Evolutionary conservation across 441 rosid species (phyloP).

Genomic region (Aleurites moluccanus): DNA sequence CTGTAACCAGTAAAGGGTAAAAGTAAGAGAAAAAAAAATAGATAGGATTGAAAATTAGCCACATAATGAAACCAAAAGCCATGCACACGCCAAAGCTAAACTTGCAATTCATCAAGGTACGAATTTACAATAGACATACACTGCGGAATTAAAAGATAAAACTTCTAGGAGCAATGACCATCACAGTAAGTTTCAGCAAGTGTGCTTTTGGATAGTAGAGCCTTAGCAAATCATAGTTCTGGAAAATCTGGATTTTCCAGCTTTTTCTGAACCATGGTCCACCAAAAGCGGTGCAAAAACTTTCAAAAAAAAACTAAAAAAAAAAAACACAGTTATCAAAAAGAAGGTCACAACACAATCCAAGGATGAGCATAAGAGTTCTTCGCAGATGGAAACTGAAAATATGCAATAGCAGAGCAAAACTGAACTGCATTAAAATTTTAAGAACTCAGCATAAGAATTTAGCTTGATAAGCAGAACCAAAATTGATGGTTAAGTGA

Average conservation of each 20-base stretch:
- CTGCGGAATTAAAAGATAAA: neutral
- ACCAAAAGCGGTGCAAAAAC: too few relatives aligned
- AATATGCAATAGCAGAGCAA: neutral
- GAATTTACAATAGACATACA: neutral
- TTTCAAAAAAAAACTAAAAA: too few relatives aligned
- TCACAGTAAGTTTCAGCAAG: neutral
- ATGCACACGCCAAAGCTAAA: conserved; percentile 14
- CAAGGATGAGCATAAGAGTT: neutral
- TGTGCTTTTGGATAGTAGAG: too few relatives aligned
- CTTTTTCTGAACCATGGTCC: too few relatives aligned
- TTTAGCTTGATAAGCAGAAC: neutral
- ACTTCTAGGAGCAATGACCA: neutral
- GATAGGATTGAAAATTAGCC: neutral
- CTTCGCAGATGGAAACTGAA: neutral
- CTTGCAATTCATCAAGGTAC: neutral
- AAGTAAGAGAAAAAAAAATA: conserved; percentile 2
- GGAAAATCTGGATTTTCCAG: too few relatives aligned
- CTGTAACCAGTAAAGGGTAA: conserved; percentile 39
- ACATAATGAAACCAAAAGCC: neutral
- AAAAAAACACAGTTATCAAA: too few relatives aligned
- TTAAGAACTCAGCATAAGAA: neutral
- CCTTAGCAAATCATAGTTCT: too few relatives aligned
- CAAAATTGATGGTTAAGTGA: neutral
- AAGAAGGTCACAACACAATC: too few relatives aligned
- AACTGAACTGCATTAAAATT: neutral